Evolutionary conservation across 345 rosid species (phyloP).

Genomic region (Lepidium africanum): DNA sequence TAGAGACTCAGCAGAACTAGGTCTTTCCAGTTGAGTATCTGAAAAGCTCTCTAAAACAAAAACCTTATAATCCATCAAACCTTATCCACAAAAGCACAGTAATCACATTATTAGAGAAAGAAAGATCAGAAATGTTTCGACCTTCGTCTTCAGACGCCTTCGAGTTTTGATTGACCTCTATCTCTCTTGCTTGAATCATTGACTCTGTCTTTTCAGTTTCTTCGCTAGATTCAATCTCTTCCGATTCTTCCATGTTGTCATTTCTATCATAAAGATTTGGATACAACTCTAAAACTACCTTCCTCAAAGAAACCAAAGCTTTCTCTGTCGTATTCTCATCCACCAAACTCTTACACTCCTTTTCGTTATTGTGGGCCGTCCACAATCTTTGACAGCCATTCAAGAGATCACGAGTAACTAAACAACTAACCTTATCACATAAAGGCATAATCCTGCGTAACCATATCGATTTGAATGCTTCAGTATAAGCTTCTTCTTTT

Average conservation of each 20-base stretch:
- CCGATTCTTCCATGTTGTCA: slow-evolving; percentile 9
- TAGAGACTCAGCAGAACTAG: not conserved
- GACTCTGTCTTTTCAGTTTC: slow-evolving; percentile 16
- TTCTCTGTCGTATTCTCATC: slow-evolving; percentile 31
- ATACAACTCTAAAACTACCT: slow-evolving; percentile 10
- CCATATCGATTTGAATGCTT: slow-evolving; percentile 41
- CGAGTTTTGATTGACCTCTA: not conserved
- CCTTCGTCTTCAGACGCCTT: slow-evolving; percentile 9
- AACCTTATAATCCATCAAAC: not conserved
- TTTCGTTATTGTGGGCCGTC: slow-evolving; percentile 36
- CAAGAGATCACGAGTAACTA: slow-evolving; percentile 29
- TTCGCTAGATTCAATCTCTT: slow-evolving; percentile 11
- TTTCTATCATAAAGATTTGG: not conserved
- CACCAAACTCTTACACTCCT: slow-evolving; percentile 24
- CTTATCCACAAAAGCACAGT: not conserved
- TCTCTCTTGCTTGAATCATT: slow-evolving; percentile 2
- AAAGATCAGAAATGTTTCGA: not conserved
- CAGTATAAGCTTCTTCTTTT: slow-evolving; percentile 5
- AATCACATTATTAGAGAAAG: not conserved
- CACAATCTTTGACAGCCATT: slow-evolving; percentile 32
- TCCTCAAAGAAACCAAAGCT: slow-evolving; percentile 30
- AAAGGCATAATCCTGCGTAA: slow-evolving; percentile 25
- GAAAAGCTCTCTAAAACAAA: slow-evolving; percentile 8
- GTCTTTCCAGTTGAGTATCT: not conserved
- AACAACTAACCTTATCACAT: slow-evolving; percentile 35